Evolutionary conservation across 108 stramenopile genomes (phyloP), one percentile per base, ranked within the genome.

Genomic region (Nitzschia palea): DNA sequence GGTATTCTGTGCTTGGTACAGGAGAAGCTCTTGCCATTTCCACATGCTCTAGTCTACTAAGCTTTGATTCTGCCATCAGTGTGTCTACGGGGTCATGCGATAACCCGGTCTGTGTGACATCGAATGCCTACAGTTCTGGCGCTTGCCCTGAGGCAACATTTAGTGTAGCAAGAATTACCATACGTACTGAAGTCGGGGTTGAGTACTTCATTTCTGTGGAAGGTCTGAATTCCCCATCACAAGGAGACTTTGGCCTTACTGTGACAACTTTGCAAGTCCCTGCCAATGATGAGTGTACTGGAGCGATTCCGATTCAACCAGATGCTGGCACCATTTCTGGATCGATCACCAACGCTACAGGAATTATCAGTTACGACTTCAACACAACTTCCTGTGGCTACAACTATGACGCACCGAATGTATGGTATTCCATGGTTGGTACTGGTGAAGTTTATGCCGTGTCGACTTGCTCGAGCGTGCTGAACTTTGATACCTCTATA

Each of bases 161-260:
- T 30, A 43, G 28, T 9, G 53, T 29, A 2, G 36, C 54, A 60
- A 44, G 31, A 17, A 40, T 50, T 2, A 28, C 37, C 25, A 51
- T 65, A 45, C 12, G 51, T 42, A 62, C 58, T 23, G 40, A 66
- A 67, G 22, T 55, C 10, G 44, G 51, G n/a, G 28, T 44, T 10
- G 29, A 22, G 17, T 52, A 36, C 44, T 12, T 34, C 48, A 65
- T 27, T n/a, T n/a, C 27, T 29, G 55, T 55, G n/a, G 27, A 55
- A 9, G 73, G 73, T 22, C 5, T 37, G 0, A 6, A 62, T 34
- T 29, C 45, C 30, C 27, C 17, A 15, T 28, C 51, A 6, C 42
- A 29, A 20, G 70, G 70, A 23, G 44, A 52, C 20, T 71, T 60
- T 55, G 26, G n/a, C 4, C 48, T 71, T 50, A 28, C 47, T 23